A percentile compares a stretch with the other conserved stretches of the same genome.
These are phyloP conservation scores for Citrus mangshanensis DNA, from an alignment of 345 rosid genomes.

Conservation along the genomic window DNA sequence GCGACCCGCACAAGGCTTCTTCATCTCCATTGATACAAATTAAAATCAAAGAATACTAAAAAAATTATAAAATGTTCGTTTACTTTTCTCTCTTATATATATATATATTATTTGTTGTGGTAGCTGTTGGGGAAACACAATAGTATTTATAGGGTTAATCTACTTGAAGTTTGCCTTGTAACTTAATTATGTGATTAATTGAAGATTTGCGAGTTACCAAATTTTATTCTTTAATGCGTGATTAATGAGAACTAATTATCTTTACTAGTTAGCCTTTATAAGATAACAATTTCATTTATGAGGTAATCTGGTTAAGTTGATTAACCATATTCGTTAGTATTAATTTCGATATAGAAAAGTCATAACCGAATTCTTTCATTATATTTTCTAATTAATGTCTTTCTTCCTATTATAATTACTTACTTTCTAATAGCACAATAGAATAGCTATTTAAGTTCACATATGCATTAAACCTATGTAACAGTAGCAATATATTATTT, in stretches of 20 bases:
- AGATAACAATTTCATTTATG: no score
- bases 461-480: neutral
- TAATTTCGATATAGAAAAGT: neutral
- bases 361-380: neutral
- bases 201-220: slow-evolving; percentile 14
- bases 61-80: neutral
- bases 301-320: no score
- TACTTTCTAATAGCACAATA: neutral
- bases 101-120: neutral
- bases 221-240: slow-evolving; percentile 1
- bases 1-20: slow-evolving; percentile 26
- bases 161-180: no score
- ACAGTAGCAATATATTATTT: neutral
- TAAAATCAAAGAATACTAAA: neutral
- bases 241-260: neutral
- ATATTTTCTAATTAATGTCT: neutral
- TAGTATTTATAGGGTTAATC: slow-evolving; percentile 7
- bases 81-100: no score
- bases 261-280: neutral
- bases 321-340: neutral
- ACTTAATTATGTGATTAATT: slow-evolving; percentile 7
- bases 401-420: neutral
- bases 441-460: no score
- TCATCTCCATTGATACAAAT: slow-evolving; percentile 5
- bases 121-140: neutral